These are phyloP conservation scores for Fusarium camptoceras DNA, from an alignment of 2,329 filamentous ascomycete genomes.

Conservation along the genomic window DNA sequence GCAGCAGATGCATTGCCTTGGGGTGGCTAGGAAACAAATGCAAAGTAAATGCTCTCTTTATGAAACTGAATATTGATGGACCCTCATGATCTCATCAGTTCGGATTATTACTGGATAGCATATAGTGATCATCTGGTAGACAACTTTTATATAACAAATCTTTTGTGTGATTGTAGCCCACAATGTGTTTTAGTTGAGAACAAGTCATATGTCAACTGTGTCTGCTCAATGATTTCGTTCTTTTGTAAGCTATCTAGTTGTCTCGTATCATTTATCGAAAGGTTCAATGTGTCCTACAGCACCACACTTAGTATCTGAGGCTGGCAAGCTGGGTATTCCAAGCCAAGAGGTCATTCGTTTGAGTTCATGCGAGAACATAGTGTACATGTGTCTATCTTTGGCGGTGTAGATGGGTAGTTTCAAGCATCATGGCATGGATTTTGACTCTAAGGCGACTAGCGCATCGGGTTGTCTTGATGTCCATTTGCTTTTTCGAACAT, in stretches of 20 bases:
- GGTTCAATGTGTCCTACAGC: neutral
- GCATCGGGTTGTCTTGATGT: slow-evolving; percentile 12
- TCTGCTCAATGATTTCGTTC: neutral
- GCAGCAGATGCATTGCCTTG: neutral
- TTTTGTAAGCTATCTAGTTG: neutral
- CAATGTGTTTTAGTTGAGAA: neutral
- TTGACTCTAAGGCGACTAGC: slow-evolving; percentile 13
- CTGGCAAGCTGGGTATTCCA: neutral
- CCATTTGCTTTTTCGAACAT: slow-evolving; percentile 33
- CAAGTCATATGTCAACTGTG: neutral
- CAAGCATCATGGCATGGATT: slow-evolving; percentile 20
- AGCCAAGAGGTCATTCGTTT: slow-evolving; percentile 9
- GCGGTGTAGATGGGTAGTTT: slow-evolving; percentile 36
- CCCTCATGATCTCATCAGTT: neutral
- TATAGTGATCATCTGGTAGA: neutral
- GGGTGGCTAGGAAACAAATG: neutral
- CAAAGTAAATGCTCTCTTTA: neutral
- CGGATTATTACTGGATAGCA: neutral
- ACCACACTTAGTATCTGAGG: neutral
- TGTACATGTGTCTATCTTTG: slow-evolving; percentile 29
- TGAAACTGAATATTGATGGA: neutral
- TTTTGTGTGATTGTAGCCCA: neutral
- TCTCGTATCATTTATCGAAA: neutral
- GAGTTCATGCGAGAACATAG: slow-evolving; percentile 11
- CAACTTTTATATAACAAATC: neutral